These are phyloP conservation scores for Amanita muscaria DNA, from an alignment of 768 basidiomycete species.

Conservation along the genomic window DNA sequence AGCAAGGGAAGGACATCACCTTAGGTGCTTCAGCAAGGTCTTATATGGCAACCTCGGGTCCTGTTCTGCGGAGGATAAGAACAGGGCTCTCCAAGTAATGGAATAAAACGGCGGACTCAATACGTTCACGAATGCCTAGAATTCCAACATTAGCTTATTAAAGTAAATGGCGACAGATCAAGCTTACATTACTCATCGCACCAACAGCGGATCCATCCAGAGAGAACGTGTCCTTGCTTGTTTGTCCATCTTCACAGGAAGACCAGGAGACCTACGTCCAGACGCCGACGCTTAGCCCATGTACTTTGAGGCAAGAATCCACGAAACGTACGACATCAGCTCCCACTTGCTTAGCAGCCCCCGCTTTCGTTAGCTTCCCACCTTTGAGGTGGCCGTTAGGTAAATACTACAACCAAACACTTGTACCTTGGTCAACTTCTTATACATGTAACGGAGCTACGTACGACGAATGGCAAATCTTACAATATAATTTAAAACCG, in stretches of 20 bases:
- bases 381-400: constrained; percentile 44
- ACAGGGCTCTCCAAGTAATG: background rate
- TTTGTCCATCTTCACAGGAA: constrained; percentile 65
- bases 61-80: constrained; percentile 17
- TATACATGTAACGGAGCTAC: background rate
- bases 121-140: constrained; percentile 53
- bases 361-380: constrained; percentile 14
- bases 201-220: constrained; percentile 54
- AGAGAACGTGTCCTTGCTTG: constrained; percentile 60
- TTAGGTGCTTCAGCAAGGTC: constrained; percentile 47
- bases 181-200: constrained; percentile 69
- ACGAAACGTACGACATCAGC: constrained; percentile 55
- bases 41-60: constrained; percentile 58
- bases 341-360: constrained; percentile 31
- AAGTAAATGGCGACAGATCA: background rate
- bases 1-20: constrained; percentile 23
- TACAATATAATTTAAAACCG: background rate
- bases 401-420: constrained; percentile 38
- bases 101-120: constrained; percentile 33
- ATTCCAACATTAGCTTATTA: background rate
- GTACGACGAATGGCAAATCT: constrained; percentile 20
- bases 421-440: background rate
- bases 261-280: constrained; percentile 64
- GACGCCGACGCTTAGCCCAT: background rate
- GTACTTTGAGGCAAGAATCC: background rate